These are phyloP conservation scores for Scedosporium aurantiacum DNA, from an alignment of 2,329 filamentous ascomycete genomes.

Conservation along the genomic window DNA sequence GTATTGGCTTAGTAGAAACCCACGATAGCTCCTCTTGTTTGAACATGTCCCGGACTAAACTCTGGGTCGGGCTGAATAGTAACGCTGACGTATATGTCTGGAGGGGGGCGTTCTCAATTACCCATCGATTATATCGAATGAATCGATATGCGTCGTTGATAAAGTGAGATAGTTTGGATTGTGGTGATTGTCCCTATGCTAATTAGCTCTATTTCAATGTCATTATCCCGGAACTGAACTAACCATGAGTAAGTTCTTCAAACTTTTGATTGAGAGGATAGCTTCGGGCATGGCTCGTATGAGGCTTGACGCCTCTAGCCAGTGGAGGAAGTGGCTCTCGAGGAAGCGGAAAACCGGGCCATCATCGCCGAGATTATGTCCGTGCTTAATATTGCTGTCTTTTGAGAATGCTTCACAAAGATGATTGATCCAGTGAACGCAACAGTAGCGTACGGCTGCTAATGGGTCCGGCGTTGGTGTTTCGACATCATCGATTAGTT, in stretches of 20 bases:
- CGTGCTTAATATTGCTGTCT: neutral
- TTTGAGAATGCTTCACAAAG: slow-evolving; percentile 11
- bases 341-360: neutral
- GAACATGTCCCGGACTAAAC: neutral
- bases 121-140: neutral
- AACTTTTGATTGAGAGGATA: neutral
- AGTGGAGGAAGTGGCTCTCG: neutral
- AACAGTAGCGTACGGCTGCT: slow-evolving; percentile 15
- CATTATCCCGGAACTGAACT: neutral
- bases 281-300: neutral
- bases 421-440: slow-evolving; percentile 23
- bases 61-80: neutral
- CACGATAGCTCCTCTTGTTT: neutral
- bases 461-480: slow-evolving; percentile 11
- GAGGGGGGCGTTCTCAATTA: neutral
- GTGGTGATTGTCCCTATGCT: neutral
- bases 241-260: neutral
- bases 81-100: neutral
- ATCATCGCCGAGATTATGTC: neutral
- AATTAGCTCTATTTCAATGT: neutral
- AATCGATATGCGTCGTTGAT: neutral
- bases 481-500: slow-evolving; percentile 12
- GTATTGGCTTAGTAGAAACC: neutral
- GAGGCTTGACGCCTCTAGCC: neutral
- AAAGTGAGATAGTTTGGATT: neutral